These are phyloP conservation scores for Plasmodium inui DNA, from an alignment of 169 alveolate genomes.

Conservation along the genomic window DNA sequence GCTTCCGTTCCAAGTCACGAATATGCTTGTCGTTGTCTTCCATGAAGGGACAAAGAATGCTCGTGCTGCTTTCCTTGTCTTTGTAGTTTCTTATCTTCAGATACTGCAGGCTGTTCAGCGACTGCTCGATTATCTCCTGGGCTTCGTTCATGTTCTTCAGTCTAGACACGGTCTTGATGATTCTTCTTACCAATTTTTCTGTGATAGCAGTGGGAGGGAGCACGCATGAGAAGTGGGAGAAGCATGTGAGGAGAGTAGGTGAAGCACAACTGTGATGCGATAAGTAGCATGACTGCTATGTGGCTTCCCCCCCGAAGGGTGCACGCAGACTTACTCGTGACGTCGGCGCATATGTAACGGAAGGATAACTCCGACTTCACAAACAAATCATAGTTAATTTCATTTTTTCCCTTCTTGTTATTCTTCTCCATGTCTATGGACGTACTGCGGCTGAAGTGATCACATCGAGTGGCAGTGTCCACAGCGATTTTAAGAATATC, in stretches of 20 bases:
- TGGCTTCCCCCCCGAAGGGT: not conserved
- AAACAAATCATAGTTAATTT: slow-evolving; percentile 39
- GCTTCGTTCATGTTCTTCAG: slow-evolving; percentile 54
- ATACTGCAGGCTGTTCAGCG: slow-evolving; percentile 44
- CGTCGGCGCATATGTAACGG: slow-evolving; percentile 54
- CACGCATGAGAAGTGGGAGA: too few species aligned
- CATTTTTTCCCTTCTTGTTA: not conserved
- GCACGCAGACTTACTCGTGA: slow-evolving; percentile 20
- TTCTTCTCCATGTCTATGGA: not conserved
- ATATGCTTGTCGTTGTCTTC: slow-evolving; percentile 47
- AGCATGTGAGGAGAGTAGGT: not conserved
- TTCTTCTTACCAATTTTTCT: slow-evolving; percentile 25
- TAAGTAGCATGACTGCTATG: too few species aligned
- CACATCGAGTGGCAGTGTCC: slow-evolving; percentile 82
- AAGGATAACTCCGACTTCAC: slow-evolving; percentile 61
- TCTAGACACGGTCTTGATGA: slow-evolving; percentile 30
- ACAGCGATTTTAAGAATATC: slow-evolving; percentile 81
- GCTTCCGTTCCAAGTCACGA: slow-evolving; percentile 32
- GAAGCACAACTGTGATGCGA: too few species aligned
- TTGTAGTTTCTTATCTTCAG: slow-evolving; percentile 35
- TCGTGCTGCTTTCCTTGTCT: slow-evolving; percentile 28
- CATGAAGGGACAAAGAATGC: slow-evolving; percentile 58
- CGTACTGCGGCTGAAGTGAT: slow-evolving; percentile 15
- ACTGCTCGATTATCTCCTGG: slow-evolving; percentile 7
- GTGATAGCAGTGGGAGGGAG: not conserved